Evolutionary conservation across 345 rosid genomes (phyloP).

Genomic region (Cardamine occulta): DNA sequence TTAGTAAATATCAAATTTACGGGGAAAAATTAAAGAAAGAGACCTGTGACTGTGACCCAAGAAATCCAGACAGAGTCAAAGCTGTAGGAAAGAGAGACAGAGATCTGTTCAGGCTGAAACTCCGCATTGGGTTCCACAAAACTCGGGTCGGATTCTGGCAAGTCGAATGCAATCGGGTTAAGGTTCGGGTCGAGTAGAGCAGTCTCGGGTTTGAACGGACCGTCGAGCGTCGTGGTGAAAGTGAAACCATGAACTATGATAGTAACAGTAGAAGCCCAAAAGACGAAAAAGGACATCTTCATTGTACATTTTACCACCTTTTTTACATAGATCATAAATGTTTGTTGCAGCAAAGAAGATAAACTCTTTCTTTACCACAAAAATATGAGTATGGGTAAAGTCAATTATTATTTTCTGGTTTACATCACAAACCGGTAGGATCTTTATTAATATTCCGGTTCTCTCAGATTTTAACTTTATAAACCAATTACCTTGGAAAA

Average conservation of each 20-base stretch:
- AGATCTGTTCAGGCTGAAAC: constrained; percentile 75
- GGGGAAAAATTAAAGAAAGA: background rate
- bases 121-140: constrained; percentile 47
- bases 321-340: background rate
- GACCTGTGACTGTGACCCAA: constrained; percentile 93
- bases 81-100: constrained; percentile 69
- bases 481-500: constrained; percentile 5
- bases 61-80: constrained; percentile 79
- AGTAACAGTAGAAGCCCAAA: constrained; percentile 5
- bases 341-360: constrained; percentile 32
- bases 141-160: constrained; percentile 74
- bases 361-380: constrained; percentile 10
- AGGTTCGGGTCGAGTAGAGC: constrained; percentile 63
- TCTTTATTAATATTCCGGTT: constrained; percentile 6
- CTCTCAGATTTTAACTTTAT: background rate
- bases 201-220: constrained; percentile 78
- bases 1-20: background rate
- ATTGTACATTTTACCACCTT: constrained; percentile 30
- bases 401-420: constrained; percentile 13
- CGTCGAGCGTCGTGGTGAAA: constrained; percentile 63
- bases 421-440: constrained; percentile 11
- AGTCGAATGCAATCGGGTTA: constrained; percentile 67
- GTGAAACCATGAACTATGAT: constrained; percentile 44
- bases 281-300: constrained; percentile 5
- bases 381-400: background rate